Conservation (phyloP, 768 basidiomycete genomes). For the Leucosporidium yakuticum region DNA sequence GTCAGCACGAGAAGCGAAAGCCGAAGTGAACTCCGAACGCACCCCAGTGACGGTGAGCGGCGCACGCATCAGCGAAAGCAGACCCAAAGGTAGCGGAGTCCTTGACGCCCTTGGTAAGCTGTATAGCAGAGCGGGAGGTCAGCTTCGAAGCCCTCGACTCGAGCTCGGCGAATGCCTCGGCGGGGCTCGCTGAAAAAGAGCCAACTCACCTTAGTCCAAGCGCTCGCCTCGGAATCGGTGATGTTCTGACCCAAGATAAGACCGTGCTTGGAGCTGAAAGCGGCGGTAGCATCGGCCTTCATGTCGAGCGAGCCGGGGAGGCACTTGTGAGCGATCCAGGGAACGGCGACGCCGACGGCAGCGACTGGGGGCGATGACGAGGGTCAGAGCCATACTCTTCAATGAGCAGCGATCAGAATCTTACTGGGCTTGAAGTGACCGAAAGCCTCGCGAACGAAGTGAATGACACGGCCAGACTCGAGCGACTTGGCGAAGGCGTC, state of each 20-base stretch:
- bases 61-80: slow-evolving; percentile 43
- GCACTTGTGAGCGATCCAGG: slow-evolving; percentile 43
- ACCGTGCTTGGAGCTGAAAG: slow-evolving; percentile 41
- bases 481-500: slow-evolving; percentile 56
- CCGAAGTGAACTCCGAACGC: not conserved
- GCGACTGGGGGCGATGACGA: slow-evolving; percentile 50
- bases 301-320: slow-evolving; percentile 43
- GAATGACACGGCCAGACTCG: slow-evolving; percentile 64
- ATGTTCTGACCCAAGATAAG: slow-evolving; percentile 43
- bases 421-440: slow-evolving; percentile 19
- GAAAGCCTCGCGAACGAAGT: slow-evolving; percentile 59
- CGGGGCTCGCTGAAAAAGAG: slow-evolving; percentile 38
- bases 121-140: too few species aligned
- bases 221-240: slow-evolving; percentile 17
- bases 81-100: slow-evolving; percentile 42
- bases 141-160: not conserved
- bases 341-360: slow-evolving; percentile 54
- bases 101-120: slow-evolving; percentile 34
- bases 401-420: not conserved
- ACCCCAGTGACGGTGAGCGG: slow-evolving; percentile 47
- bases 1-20: not conserved
- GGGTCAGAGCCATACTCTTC: not conserved
- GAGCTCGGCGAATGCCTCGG: slow-evolving; percentile 44
- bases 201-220: slow-evolving; percentile 30
- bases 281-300: slow-evolving; percentile 36